Base-by-base conservation (phyloP, 495 filamentous ascomycete genomes). In the Daldinia decipiens region DNA sequence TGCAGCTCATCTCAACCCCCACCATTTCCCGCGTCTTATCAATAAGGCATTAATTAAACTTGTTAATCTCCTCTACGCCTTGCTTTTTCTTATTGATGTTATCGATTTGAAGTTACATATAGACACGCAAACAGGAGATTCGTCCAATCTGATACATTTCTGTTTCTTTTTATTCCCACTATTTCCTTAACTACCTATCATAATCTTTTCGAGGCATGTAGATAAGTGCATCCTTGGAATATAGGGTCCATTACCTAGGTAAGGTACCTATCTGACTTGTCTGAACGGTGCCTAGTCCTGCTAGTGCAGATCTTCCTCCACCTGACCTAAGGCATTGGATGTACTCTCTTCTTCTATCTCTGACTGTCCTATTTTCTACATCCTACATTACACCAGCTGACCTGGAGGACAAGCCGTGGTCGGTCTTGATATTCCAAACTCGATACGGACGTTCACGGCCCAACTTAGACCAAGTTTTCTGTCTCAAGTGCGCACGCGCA, bases 281-380 rank as follows among this genome's bases (percentile, higher is more conserved):
- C 5, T 45, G n/a, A 17, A 45, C 40, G 40, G 40, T 45, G 40
- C 40, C 40, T 45, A 45, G 40, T 21, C 4, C 7, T 21, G 19
- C 59, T 62, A 62, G 59, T 59, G 59, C 34, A 59, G 53, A 69
- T 63, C 50, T 31, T 17, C 67, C 67, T 54, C 67, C 67, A 69
- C 67, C 67, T 69, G 67, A 69, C 67, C 67, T 59, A 53, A 31
- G 31, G 50, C 13, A 53, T 53, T 53, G 43, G 43, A 47, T 47
- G 43, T 47, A 24, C 43, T 47, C 1, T 24, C 43, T 1, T 24
- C 43, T 47, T 21, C 43, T 47, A 12, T 3, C 17, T 47, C 19
- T 47, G 19, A 47, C 24, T 47, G 43, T 47, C 19, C 43, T 47
- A 47, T 47, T 53, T 31, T 53, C 4, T 17, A 31, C 1, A 53